Evolutionary conservation across 2,329 filamentous ascomycete species (phyloP).

Genomic region (Aspergillus ruber): DNA sequence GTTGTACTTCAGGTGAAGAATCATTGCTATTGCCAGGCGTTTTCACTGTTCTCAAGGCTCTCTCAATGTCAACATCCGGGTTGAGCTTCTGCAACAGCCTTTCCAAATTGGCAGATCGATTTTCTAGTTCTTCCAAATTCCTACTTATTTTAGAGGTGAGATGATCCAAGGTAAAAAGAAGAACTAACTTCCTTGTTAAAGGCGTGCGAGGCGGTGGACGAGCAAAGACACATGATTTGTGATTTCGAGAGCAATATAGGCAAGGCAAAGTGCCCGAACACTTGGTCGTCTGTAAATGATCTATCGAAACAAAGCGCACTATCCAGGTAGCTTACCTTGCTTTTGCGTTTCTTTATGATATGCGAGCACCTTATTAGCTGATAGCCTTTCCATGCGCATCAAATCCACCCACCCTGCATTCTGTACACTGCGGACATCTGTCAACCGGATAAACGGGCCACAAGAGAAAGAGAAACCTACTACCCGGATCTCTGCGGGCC

Average conservation of each 20-base stretch:
- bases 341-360: too few species aligned
- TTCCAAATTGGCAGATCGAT: constrained; percentile 6
- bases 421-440: too few species aligned
- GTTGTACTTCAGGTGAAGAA: background rate
- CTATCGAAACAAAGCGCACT: too few species aligned
- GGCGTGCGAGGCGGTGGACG: constrained; percentile 8
- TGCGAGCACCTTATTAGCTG: too few species aligned
- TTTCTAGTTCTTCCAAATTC: constrained; percentile 11
- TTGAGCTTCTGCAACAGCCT: constrained; percentile 6
- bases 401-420: too few species aligned
- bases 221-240: constrained; percentile 9
- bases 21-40: background rate
- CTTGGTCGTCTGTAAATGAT: background rate
- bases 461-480: too few species aligned
- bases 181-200: constrained; percentile 10
- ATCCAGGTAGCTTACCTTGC: too few species aligned
- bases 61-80: constrained; percentile 11
- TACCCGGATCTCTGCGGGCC: too few species aligned
- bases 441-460: too few species aligned
- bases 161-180: background rate
- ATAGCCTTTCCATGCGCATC: too few species aligned
- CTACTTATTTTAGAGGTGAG: constrained; percentile 1
- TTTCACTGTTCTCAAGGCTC: constrained; percentile 4
- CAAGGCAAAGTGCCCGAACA: constrained; percentile 12
- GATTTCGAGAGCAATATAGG: constrained; percentile 7